These are phyloP conservation scores for Lactifluus rugatus DNA, from an alignment of 768 basidiomycete genomes.

Conservation along the genomic window DNA sequence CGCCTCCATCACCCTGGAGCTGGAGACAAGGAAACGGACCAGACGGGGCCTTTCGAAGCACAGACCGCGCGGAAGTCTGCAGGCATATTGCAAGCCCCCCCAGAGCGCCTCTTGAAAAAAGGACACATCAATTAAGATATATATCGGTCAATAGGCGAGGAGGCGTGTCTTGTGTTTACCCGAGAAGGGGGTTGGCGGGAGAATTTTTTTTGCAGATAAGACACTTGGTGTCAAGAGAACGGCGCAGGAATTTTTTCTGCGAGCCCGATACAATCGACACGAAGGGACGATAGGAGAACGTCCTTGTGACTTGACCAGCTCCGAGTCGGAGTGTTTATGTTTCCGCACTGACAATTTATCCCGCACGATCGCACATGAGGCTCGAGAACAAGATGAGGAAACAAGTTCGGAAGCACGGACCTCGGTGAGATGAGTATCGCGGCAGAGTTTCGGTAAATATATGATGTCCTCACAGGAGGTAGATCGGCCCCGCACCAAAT, in stretches of 20 bases:
- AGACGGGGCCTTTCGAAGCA: not conserved
- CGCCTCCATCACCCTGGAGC: not conserved
- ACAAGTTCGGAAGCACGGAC: slow-evolving; percentile 3
- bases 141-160: slow-evolving; percentile 2
- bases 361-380: slow-evolving; percentile 10
- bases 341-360: not conserved
- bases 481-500: not conserved
- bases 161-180: not conserved
- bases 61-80: slow-evolving; percentile 9
- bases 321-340: not conserved
- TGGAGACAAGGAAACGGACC: not conserved
- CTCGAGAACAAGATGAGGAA: slow-evolving; percentile 1
- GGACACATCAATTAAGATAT: not conserved
- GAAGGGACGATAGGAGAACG: not conserved
- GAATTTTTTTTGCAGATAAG: not conserved
- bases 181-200: not conserved
- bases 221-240: not conserved
- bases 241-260: not conserved
- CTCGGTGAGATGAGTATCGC: not conserved
- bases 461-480: not conserved
- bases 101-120: not conserved
- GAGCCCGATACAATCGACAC: not conserved
- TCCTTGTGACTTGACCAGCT: slow-evolving; percentile 1
- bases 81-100: not conserved
- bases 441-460: not conserved